Conservation (phyloP, 345 rosid species). For the Eucalyptus brandiana region DNA sequence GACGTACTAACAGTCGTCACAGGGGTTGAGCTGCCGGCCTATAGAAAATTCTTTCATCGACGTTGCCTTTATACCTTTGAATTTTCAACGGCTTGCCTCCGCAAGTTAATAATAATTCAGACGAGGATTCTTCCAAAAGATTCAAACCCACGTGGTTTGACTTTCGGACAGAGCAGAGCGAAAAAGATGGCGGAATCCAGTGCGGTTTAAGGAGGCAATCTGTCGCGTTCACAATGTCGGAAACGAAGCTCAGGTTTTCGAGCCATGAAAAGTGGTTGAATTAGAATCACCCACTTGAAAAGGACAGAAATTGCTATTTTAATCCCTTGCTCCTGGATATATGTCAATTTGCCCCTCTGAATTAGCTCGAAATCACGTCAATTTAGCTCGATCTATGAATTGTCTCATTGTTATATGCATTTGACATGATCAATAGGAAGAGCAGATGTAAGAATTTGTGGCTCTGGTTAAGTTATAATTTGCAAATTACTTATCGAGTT, state of each 20-base stretch:
- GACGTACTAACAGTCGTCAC: neutral
- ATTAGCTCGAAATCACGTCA: neutral
- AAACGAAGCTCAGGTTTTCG: neutral
- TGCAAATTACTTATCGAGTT: neutral
- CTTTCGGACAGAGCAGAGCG: neutral
- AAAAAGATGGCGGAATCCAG: neutral
- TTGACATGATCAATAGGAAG: neutral
- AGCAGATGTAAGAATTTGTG: neutral
- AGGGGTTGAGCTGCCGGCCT: neutral
- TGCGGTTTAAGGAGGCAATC: neutral
- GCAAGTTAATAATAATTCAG: neutral
- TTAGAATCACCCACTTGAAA: neutral
- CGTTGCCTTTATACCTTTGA: neutral
- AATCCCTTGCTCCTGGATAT: neutral
- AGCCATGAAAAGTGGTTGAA: neutral
- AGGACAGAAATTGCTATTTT: neutral
- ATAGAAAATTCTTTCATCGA: neutral
- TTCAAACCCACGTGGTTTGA: neutral
- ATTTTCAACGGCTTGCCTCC: neutral
- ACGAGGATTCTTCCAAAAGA: neutral
- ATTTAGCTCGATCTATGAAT: neutral
- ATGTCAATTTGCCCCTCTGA: neutral
- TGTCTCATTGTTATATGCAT: neutral
- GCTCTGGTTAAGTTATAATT: neutral
- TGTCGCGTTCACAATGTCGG: neutral